These are phyloP conservation scores for Funneliformis mosseae DNA, from an alignment of 192 early-diverging fungal species.

Conservation along the genomic window DNA sequence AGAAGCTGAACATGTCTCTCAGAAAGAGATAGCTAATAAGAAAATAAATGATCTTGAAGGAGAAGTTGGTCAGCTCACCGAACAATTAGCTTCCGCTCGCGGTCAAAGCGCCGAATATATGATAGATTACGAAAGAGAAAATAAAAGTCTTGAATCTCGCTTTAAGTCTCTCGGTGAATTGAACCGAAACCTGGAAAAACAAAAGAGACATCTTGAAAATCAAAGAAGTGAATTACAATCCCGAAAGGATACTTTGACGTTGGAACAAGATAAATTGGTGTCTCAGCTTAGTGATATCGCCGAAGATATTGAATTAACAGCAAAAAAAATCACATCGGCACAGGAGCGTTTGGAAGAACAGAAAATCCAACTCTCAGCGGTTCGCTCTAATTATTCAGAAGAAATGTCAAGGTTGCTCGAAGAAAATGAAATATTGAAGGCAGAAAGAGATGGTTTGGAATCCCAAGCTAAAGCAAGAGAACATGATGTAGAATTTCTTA, in stretches of 20 bases:
- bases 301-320: not conserved
- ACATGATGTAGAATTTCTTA: not conserved
- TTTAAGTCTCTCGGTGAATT: not conserved
- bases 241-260: conserved; percentile 9
- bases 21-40: not conserved
- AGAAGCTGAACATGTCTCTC: not conserved
- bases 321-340: not conserved
- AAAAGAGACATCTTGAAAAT: conserved; percentile 3
- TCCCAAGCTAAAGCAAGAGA: not conserved
- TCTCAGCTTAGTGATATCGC: not conserved
- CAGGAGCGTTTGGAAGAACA: not conserved
- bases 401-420: not conserved
- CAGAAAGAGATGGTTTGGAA: conserved; percentile 1
- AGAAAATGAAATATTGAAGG: not conserved
- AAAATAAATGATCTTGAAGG: not conserved
- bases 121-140: conserved; percentile 21
- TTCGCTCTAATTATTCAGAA: not conserved
- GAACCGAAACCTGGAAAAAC: conserved; percentile 23
- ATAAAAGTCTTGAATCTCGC: not conserved
- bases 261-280: not conserved
- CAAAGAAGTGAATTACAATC: conserved; percentile 28
- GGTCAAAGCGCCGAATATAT: not conserved
- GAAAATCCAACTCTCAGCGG: not conserved
- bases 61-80: not conserved
- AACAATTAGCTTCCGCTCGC: conserved; percentile 12